These are phyloP conservation scores for Ramularia endophylla DNA, from an alignment of 2,329 filamentous ascomycete genomes.

Conservation along the genomic window DNA sequence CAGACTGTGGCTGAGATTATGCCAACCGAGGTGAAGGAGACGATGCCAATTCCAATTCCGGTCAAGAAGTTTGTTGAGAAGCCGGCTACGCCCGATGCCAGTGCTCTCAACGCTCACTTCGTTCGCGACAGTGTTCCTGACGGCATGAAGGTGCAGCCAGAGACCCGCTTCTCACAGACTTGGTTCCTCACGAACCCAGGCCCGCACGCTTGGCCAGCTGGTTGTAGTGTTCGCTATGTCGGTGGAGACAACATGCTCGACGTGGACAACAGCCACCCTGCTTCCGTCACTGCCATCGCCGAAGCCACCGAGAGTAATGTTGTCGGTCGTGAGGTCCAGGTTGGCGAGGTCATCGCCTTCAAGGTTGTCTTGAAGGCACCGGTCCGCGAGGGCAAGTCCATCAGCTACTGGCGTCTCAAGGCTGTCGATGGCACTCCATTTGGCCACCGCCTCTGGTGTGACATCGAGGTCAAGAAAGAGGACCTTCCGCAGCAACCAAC, in stretches of 20 bases:
- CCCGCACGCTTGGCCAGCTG: conserved; percentile 72
- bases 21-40: conserved; percentile 40
- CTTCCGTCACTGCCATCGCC: conserved; percentile 69
- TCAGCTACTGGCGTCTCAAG: conserved; percentile 96
- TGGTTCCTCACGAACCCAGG: conserved; percentile 90
- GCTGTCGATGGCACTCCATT: conserved; percentile 74
- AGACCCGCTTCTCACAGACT: conserved; percentile 75
- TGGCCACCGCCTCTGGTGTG: conserved; percentile 92
- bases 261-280: conserved; percentile 71
- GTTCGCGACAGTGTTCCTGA: conserved; percentile 73
- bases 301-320: conserved; percentile 78
- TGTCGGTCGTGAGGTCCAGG: conserved; percentile 60
- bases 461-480: conserved; percentile 59
- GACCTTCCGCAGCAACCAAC: no score
- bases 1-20: conserved; percentile 69
- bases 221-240: conserved; percentile 84
- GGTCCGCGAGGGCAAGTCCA: conserved; percentile 65
- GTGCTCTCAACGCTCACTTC: conserved; percentile 59
- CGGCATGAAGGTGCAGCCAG: conserved; percentile 64
- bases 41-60: conserved; percentile 18
- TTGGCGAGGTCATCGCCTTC: conserved; percentile 73
- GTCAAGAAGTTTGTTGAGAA: conserved; percentile 28
- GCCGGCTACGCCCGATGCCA: conserved; percentile 17
- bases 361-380: conserved; percentile 81
- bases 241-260: conserved; percentile 97